These are phyloP conservation scores for Coniochaeta ligniaria DNA, from an alignment of 2,329 filamentous ascomycete genomes.

Conservation along the genomic window DNA sequence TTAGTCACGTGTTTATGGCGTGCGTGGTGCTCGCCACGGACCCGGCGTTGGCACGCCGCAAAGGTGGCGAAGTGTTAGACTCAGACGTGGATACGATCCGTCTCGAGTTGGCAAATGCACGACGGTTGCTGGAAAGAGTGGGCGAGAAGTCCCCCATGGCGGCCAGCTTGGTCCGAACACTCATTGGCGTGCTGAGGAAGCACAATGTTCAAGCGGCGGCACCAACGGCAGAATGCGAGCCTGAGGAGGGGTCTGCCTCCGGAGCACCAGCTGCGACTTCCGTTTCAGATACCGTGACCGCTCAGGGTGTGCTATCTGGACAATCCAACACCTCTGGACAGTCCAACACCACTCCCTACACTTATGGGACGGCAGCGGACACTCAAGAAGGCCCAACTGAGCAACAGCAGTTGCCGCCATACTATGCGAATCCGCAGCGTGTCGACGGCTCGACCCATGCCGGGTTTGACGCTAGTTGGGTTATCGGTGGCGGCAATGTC, in stretches of 20 bases:
- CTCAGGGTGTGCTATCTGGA: neutral
- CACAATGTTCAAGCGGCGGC: constrained; percentile 6
- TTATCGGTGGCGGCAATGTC: neutral
- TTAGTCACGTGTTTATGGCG: constrained; percentile 8
- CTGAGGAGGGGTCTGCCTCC: neutral
- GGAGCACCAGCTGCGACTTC: neutral
- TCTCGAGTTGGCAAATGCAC: constrained; percentile 8
- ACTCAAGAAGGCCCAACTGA: neutral
- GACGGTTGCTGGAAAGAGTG: constrained; percentile 8
- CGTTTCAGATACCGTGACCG: neutral
- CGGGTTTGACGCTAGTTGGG: neutral
- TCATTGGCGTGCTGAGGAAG: constrained; percentile 7
- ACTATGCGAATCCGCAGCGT: neutral
- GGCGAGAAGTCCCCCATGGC: constrained; percentile 10
- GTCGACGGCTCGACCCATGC: neutral
- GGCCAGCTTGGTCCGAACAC: constrained; percentile 6
- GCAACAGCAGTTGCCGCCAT: neutral
- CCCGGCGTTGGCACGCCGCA: neutral
- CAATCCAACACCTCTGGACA: neutral
- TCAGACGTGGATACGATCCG: constrained; percentile 7
- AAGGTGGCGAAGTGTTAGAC: neutral
- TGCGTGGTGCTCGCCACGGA: constrained; percentile 11
- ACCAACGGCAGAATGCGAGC: neutral
- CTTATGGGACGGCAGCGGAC: neutral
- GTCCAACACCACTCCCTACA: too few species aligned